Percentiles rank a stretch among this genome's conserved stretches.
Evolutionary conservation across 495 filamentous ascomycete species (phyloP).

Genomic region (Talaromyces wortmannii): DNA sequence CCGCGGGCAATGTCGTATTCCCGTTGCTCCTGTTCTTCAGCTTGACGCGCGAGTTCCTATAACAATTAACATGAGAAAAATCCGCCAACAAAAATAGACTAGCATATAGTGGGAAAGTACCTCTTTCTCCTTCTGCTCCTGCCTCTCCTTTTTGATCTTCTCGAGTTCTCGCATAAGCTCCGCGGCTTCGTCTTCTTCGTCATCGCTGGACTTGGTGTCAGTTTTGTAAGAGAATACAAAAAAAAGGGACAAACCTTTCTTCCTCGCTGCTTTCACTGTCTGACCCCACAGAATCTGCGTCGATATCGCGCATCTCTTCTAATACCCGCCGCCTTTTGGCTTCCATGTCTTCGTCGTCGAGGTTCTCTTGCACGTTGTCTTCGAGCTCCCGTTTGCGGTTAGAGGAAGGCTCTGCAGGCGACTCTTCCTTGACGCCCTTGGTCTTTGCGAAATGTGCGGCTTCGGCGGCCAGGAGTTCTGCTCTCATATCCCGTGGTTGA

Average conservation of each 20-base stretch:
- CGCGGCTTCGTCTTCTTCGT: conserved; percentile 85
- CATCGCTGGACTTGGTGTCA: conserved; percentile 43
- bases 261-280: conserved; percentile 67
- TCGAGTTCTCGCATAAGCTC: conserved; percentile 88
- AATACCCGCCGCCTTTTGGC: conserved; percentile 81
- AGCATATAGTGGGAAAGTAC: conserved; percentile 23
- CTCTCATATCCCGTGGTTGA: conserved; percentile 72
- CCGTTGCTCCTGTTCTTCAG: conserved; percentile 70
- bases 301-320: conserved; percentile 82
- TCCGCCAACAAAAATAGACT: too few species aligned
- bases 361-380: conserved; percentile 29
- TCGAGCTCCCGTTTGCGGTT: conserved; percentile 64
- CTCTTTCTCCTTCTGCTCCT: conserved; percentile 79
- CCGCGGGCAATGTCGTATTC: conserved; percentile 87
- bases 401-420: conserved; percentile 23
- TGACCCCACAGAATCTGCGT: conserved; percentile 76
- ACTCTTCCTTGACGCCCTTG: conserved; percentile 49
- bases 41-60: conserved; percentile 67
- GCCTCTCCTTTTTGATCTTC: conserved; percentile 86
- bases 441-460: conserved; percentile 81
- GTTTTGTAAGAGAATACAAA: too few species aligned
- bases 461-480: conserved; percentile 86
- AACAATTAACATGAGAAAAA: not conserved
- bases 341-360: conserved; percentile 60
- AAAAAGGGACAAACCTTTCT: too few species aligned